Conservation (phyloP, 2,329 filamentous ascomycete genomes). For the Pseudocercospora macadamiae region DNA sequence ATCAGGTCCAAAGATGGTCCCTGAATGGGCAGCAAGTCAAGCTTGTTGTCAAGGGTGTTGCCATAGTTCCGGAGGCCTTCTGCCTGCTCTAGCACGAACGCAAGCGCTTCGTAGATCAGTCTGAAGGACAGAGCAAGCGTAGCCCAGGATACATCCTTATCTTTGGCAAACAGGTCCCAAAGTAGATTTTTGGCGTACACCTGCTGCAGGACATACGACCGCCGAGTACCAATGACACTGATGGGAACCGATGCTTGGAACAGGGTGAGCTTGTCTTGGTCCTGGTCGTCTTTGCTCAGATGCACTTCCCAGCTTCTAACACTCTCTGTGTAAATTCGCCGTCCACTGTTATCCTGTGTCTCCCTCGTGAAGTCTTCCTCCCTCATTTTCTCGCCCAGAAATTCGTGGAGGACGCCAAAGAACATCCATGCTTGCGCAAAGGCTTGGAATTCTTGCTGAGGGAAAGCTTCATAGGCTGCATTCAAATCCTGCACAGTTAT, state of each 20-base stretch:
- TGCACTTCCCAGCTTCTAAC: background rate
- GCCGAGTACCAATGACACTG: too few species aligned
- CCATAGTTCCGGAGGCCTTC: background rate
- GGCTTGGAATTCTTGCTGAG: background rate
- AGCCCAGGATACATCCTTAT: background rate
- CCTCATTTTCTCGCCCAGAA: background rate
- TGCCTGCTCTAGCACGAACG: background rate
- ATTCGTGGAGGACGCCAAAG: background rate
- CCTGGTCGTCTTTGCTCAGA: background rate
- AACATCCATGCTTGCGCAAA: background rate
- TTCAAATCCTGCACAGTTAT: background rate
- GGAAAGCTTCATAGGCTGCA: background rate
- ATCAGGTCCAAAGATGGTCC: background rate
- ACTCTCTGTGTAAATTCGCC: background rate
- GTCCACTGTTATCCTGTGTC: background rate
- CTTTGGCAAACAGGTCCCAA: background rate
- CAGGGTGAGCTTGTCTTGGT: background rate
- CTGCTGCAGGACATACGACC: too few species aligned
- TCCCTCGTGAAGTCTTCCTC: background rate
- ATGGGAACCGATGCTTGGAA: background rate
- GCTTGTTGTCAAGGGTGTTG: background rate
- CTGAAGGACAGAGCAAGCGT: background rate
- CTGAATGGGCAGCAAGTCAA: background rate
- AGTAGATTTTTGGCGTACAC: background rate
- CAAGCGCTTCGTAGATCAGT: background rate